A percentile compares a stretch with the other conserved stretches of the same genome.
phyloP scores from a whole-genome alignment of 768 basidiomycete genomes.

The Asterophora lycoperdoides region DNA sequence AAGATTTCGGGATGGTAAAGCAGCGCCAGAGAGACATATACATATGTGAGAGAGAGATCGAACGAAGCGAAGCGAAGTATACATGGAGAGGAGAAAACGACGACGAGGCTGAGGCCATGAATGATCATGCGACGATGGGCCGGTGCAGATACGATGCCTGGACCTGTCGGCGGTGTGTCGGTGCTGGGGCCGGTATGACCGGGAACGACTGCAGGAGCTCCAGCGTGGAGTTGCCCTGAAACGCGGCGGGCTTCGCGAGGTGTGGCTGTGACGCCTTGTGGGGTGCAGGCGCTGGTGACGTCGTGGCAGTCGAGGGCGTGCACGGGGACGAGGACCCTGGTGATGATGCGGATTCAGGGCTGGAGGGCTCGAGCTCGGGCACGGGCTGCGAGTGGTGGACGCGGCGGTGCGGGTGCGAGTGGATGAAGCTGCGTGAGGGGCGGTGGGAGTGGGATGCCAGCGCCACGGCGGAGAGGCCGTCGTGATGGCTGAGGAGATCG shows the following conservation, averaged over 20 bases:
- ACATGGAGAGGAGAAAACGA: background rate
- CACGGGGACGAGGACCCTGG: conserved; percentile 24
- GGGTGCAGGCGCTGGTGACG: conserved; percentile 20
- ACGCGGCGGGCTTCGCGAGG: conserved; percentile 20
- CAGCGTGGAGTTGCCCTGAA: conserved; percentile 34
- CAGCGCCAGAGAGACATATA: background rate
- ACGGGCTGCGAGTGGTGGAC: conserved; percentile 16
- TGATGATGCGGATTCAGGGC: conserved; percentile 34
- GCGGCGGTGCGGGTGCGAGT: conserved; percentile 12
- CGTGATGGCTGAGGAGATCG: conserved; percentile 54
- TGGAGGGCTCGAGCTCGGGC: conserved; percentile 43
- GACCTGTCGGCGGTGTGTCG: conserved; percentile 16
- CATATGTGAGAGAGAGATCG: background rate
- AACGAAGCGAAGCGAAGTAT: background rate
- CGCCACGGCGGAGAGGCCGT: conserved; percentile 30
- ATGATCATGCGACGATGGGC: conserved; percentile 8
- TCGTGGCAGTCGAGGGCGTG: conserved; percentile 23
- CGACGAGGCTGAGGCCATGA: background rate
- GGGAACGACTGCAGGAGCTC: conserved; percentile 49
- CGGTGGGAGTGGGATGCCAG: conserved; percentile 20
- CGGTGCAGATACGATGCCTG: conserved; percentile 15
- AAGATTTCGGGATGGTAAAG: too few relatives aligned
- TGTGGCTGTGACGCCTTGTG: conserved; percentile 17
- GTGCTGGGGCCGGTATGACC: conserved; percentile 32
- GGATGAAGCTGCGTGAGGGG: conserved; percentile 19